Percentiles rank a stretch among this genome's conserved stretches.
phyloP scores from a whole-genome alignment of 164 flowering plant species.

The Cinnamomum chago region DNA sequence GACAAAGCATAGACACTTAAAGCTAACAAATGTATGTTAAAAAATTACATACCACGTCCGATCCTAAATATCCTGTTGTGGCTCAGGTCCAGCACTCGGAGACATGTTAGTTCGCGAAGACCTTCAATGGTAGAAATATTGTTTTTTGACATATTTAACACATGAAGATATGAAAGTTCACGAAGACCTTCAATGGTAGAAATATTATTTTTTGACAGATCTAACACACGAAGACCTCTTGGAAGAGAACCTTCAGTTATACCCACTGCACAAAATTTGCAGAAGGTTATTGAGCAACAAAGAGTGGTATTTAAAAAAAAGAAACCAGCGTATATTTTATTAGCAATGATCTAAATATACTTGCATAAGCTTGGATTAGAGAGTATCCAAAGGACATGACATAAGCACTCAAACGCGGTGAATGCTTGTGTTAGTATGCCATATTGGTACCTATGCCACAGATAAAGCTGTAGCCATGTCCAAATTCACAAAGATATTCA shows the following conservation, averaged over 20 bases:
- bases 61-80: conserved; percentile 74
- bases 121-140: conserved; percentile 82
- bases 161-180: conserved; percentile 65
- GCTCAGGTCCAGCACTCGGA: conserved; percentile 86
- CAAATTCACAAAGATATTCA: too few relatives aligned
- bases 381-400: too few relatives aligned
- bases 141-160: conserved; percentile 80
- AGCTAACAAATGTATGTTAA: too few relatives aligned
- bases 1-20: too few relatives aligned
- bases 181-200: conserved; percentile 87
- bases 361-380: too few relatives aligned
- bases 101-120: conserved; percentile 77
- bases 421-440: too few relatives aligned
- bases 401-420: too few relatives aligned
- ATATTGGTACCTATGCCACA: too few relatives aligned
- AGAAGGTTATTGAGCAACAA: conserved; percentile 2
- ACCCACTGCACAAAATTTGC: conserved; percentile 41
- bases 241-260: conserved; percentile 94
- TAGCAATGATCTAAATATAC: too few relatives aligned
- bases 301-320: not conserved
- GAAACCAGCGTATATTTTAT: not conserved
- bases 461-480: too few relatives aligned
- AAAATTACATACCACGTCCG: conserved; percentile 67
- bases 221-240: conserved; percentile 79
- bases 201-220: conserved; percentile 76